Evolutionary conservation across 2,329 filamentous ascomycete genomes (phyloP).

Genomic region (Polytolypa hystricis): DNA sequence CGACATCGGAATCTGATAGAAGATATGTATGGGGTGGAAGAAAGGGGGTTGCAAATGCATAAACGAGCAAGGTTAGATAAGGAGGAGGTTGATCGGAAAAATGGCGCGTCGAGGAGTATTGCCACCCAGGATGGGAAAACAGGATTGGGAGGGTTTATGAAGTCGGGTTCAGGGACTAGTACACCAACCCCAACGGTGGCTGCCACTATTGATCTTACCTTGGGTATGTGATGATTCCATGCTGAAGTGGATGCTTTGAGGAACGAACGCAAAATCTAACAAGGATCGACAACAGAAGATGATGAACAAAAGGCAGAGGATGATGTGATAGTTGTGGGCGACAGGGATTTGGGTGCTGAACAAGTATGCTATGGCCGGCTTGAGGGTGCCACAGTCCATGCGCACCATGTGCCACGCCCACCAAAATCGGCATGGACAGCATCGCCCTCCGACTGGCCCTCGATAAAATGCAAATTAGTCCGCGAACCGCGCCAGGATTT

Average conservation of each 20-base stretch:
- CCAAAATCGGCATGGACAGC: slow-evolving; percentile 51
- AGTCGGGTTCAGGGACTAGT: slow-evolving; percentile 42
- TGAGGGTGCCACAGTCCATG: slow-evolving; percentile 55
- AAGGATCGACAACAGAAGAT: slow-evolving; percentile 22
- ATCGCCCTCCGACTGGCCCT: slow-evolving; percentile 51
- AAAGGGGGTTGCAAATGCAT: slow-evolving; percentile 49
- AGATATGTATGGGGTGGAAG: slow-evolving; percentile 61
- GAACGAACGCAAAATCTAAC: no score
- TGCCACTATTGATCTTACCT: slow-evolving; percentile 36
- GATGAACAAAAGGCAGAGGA: slow-evolving; percentile 29
- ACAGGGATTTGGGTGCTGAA: slow-evolving; percentile 52
- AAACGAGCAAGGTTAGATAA: slow-evolving; percentile 54
- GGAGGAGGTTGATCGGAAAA: slow-evolving; percentile 29
- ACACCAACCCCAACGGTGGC: slow-evolving; percentile 40
- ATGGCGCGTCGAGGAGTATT: slow-evolving; percentile 29
- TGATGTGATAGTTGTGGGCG: slow-evolving; percentile 35
- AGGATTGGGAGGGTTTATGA: slow-evolving; percentile 55
- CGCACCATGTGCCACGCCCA: slow-evolving; percentile 45
- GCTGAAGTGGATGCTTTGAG: background rate
- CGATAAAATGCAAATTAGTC: slow-evolving; percentile 61
- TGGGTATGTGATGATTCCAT: slow-evolving; percentile 16
- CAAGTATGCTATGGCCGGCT: slow-evolving; percentile 75
- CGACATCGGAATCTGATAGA: slow-evolving; percentile 48
- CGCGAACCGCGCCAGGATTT: slow-evolving; percentile 46
- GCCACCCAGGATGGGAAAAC: slow-evolving; percentile 30